Percentiles rank a stretch among this genome's conserved stretches.
phyloP scores from a whole-genome alignment of 2,329 filamentous ascomycete genomes.

The Fusarium sp. region DNA sequence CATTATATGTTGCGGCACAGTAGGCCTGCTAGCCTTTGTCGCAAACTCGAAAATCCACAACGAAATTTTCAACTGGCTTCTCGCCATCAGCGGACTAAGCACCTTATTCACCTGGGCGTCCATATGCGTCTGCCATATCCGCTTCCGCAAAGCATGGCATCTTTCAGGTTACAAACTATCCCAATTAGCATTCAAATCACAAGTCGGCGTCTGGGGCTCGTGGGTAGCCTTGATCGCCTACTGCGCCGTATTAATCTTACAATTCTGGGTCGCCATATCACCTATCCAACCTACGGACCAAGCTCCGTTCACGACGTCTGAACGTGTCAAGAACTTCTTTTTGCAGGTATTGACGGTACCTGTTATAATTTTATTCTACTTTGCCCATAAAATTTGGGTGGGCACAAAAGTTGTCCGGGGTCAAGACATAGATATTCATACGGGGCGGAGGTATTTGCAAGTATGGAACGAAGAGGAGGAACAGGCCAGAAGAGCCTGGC shows the following conservation, averaged over 20 bases:
- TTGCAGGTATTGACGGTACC: conserved; percentile 75
- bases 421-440: conserved; percentile 85
- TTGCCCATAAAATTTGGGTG: conserved; percentile 80
- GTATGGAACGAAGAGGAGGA: conserved; percentile 80
- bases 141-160: conserved; percentile 84
- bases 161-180: conserved; percentile 73
- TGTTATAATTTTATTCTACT: conserved; percentile 74
- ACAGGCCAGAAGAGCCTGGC: conserved; percentile 75
- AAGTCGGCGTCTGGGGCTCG: conserved; percentile 83
- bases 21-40: conserved; percentile 82
- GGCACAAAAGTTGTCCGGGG: conserved; percentile 74
- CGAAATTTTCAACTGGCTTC: conserved; percentile 82
- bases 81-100: conserved; percentile 78
- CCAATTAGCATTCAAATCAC: conserved; percentile 83
- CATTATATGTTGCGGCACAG: conserved; percentile 72
- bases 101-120: conserved; percentile 83
- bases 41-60: conserved; percentile 71
- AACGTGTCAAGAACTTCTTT: conserved; percentile 74
- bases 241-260: conserved; percentile 78
- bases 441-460: conserved; percentile 86
- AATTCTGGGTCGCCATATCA: conserved; percentile 88
- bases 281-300: conserved; percentile 62
- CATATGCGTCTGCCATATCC: conserved; percentile 88
- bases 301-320: conserved; percentile 41
- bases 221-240: conserved; percentile 86